phyloP scores from a whole-genome alignment of 768 basidiomycete genomes.

The Cytidiella melzeri region DNA sequence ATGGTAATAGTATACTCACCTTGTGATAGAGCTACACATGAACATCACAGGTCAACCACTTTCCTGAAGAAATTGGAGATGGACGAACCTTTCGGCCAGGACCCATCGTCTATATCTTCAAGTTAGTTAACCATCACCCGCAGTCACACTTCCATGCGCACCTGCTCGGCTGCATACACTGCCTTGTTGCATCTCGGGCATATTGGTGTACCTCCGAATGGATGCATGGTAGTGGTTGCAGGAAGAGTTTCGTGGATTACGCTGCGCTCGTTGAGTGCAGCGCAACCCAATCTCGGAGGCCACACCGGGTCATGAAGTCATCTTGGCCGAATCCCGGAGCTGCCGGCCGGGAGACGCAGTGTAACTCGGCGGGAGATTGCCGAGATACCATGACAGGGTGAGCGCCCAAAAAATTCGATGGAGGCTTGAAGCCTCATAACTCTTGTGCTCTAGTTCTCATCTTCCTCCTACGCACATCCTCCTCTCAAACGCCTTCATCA shows the following conservation, averaged over 20 bases:
- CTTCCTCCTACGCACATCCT: constrained; percentile 18
- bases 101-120: constrained; percentile 58
- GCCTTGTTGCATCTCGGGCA: constrained; percentile 72
- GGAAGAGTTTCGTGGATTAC: neutral
- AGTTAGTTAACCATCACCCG: neutral
- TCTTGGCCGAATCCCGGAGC: neutral
- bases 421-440: constrained; percentile 6
- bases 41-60: neutral
- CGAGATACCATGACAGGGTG: constrained; percentile 18
- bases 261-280: neutral
- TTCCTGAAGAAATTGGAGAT: constrained; percentile 5
- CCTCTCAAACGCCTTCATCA: constrained; percentile 15
- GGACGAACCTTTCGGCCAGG: constrained; percentile 77
- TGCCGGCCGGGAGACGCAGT: constrained; percentile 2
- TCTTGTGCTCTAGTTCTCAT: constrained; percentile 17
- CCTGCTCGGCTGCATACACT: constrained; percentile 90
- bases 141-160: constrained; percentile 24
- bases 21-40: constrained; percentile 70
- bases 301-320: constrained; percentile 5
- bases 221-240: constrained; percentile 45
- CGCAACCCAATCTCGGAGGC: neutral
- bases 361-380: constrained; percentile 16
- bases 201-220: constrained; percentile 62
- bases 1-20: constrained; percentile 29
- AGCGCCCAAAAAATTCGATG: constrained; percentile 6